phyloP scores from a whole-genome alignment of 495 filamentous ascomycete species.

The Talaromyces liani region DNA sequence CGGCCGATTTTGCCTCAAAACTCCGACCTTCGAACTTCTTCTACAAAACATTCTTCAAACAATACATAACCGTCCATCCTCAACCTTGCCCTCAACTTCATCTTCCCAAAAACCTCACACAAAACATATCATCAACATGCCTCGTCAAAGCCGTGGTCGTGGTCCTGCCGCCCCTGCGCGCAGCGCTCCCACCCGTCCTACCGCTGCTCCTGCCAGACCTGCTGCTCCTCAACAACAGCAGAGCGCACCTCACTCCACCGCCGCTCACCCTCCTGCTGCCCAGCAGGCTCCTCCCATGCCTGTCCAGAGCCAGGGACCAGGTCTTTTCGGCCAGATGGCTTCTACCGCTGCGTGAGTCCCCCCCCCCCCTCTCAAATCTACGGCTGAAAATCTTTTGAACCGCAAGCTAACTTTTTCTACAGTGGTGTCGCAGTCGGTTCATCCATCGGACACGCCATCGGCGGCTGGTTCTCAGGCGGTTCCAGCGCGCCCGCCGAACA shows the following conservation, averaged over 20 bases:
- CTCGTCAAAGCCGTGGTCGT: constrained; percentile 70
- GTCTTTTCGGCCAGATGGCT: constrained; percentile 80
- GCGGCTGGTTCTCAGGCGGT: constrained; percentile 73
- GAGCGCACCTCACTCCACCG: constrained; percentile 52
- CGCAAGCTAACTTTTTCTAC: background rate
- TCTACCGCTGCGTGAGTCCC: constrained; percentile 71
- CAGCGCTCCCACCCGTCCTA: constrained; percentile 60
- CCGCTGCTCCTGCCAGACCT: constrained; percentile 52
- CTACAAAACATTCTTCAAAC: background rate
- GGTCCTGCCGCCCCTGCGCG: constrained; percentile 48
- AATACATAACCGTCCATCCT: background rate
- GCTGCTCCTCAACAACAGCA: constrained; percentile 42
- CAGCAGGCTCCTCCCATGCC: constrained; percentile 38
- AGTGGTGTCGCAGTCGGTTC: constrained; percentile 95
- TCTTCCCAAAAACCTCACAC: constrained; percentile 11
- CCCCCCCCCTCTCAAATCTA: too few species aligned
- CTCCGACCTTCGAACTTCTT: constrained; percentile 3
- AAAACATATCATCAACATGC: constrained; percentile 44
- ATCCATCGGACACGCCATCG: constrained; percentile 89
- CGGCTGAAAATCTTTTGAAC: too few species aligned
- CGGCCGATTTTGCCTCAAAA: constrained; percentile 5
- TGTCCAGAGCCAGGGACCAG: constrained; percentile 53
- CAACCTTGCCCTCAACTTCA: background rate
- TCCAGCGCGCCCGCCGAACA: constrained; percentile 48
- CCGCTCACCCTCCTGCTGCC: constrained; percentile 47